Conservation (phyloP, 805 yeast genomes). For the Limtongia smithiae region DNA sequence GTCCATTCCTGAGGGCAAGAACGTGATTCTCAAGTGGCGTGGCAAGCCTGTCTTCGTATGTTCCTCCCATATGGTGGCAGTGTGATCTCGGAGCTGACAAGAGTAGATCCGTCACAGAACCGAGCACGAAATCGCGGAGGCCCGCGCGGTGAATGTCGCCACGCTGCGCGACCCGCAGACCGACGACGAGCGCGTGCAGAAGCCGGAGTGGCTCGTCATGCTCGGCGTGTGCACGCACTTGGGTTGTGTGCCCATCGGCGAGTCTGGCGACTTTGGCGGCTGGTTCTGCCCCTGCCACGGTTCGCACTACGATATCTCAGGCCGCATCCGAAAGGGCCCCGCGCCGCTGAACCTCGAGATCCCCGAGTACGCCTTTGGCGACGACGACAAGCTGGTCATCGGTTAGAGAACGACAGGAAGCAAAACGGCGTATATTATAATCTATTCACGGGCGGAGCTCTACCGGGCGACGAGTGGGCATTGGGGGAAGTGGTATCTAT, state of each 20-base stretch:
- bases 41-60: slow-evolving; percentile 91
- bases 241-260: slow-evolving; percentile 99
- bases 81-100: background rate
- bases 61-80: background rate
- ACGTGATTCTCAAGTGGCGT: slow-evolving; percentile 98
- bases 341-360: slow-evolving; percentile 98
- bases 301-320: slow-evolving; percentile 99
- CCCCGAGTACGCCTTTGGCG: slow-evolving; percentile 80
- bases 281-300: slow-evolving; percentile 99
- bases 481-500: too few relatives aligned
- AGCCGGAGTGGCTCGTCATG: slow-evolving; percentile 99
- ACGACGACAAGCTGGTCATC: slow-evolving; percentile 76
- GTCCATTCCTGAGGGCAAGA: slow-evolving; percentile 95
- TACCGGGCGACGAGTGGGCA: too few relatives aligned
- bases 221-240: slow-evolving; percentile 99
- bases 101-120: slow-evolving; percentile 90
- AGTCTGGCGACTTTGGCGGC: slow-evolving; percentile 99
- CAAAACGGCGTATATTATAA: too few relatives aligned
- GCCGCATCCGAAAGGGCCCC: slow-evolving; percentile 99
- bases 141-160: slow-evolving; percentile 73
- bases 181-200: slow-evolving; percentile 89
- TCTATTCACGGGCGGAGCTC: too few relatives aligned
- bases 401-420: too few relatives aligned
- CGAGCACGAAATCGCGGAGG: slow-evolving; percentile 86
- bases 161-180: slow-evolving; percentile 88